phyloP scores from a whole-genome alignment of 2,329 filamentous ascomycete species.

The Alternaria sp. region DNA sequence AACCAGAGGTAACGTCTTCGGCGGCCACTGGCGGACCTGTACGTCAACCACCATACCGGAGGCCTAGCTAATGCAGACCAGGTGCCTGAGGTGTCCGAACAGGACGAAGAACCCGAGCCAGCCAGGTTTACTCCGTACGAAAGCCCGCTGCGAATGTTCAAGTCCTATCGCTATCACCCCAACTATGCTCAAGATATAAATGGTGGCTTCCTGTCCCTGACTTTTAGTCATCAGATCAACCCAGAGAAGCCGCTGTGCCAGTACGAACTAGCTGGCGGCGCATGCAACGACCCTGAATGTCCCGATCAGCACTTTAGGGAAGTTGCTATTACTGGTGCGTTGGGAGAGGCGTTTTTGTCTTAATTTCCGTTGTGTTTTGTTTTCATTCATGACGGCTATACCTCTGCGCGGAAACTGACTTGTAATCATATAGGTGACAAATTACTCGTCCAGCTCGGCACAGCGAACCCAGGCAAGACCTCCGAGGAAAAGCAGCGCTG shows the following conservation, averaged over 20 bases:
- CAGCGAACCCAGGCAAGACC: conserved; percentile 66
- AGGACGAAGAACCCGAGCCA: conserved; percentile 21
- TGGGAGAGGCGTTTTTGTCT: conserved; percentile 51
- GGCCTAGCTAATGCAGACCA: conserved; percentile 26
- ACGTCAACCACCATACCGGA: conserved; percentile 16
- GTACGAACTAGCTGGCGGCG: conserved; percentile 71
- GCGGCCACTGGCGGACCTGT: conserved; percentile 21
- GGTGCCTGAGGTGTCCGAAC: conserved; percentile 14
- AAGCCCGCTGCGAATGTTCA: conserved; percentile 82
- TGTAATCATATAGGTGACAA: conserved; percentile 66
- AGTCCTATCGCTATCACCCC: conserved; percentile 88
- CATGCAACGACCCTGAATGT: conserved; percentile 78
- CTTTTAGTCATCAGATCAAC: conserved; percentile 91
- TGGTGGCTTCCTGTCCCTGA: conserved; percentile 85
- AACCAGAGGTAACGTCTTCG: conserved; percentile 27
- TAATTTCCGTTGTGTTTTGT: conserved; percentile 20
- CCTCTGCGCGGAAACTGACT: conserved; percentile 48
- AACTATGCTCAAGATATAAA: conserved; percentile 71
- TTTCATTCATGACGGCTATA: conserved; percentile 29
- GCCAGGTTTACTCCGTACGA: conserved; percentile 70
- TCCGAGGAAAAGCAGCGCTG: conserved; percentile 64
- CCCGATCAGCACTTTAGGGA: conserved; percentile 79
- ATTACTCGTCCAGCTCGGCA: conserved; percentile 74
- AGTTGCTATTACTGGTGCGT: conserved; percentile 74
- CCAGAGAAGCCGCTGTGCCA: conserved; percentile 75